Evolutionary conservation across 306 rosid genomes (phyloP).

Genomic region (Citrullus mucosospermus): DNA sequence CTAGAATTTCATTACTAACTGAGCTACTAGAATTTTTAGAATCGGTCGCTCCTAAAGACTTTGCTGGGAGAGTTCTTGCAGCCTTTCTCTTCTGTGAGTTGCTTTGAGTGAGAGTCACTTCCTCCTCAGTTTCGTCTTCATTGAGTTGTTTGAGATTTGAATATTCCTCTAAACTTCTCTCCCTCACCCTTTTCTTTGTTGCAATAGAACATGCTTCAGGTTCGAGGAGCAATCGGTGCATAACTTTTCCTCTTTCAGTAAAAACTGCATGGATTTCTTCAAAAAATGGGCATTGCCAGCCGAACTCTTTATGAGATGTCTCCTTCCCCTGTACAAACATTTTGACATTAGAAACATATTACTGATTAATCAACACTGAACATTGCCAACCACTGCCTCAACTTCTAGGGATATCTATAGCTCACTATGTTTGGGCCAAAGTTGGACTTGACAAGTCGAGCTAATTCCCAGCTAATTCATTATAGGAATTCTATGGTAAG

Average conservation of each 20-base stretch:
- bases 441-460: neutral
- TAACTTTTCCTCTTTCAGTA: constrained; percentile 51
- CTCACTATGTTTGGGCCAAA: neutral
- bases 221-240: constrained; percentile 57
- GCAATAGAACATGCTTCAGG: constrained; percentile 43
- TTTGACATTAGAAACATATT: neutral
- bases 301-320: constrained; percentile 65
- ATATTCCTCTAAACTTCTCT: constrained; percentile 50
- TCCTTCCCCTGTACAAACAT: constrained; percentile 60
- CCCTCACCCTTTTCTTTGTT: constrained; percentile 43
- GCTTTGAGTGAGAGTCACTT: constrained; percentile 35
- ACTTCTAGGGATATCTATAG: neutral
- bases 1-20: constrained; percentile 22
- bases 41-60: constrained; percentile 27
- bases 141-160: constrained; percentile 49
- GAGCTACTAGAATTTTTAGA: constrained; percentile 12
- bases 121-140: constrained; percentile 40
- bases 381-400: neutral
- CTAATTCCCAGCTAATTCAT: neutral
- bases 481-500: neutral
- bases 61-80: constrained; percentile 20
- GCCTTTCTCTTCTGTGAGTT: constrained; percentile 49
- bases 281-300: constrained; percentile 65
- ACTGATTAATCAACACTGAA: neutral
- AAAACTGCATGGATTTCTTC: constrained; percentile 75